These are phyloP conservation scores for Alternaria sp. DNA, from an alignment of 2,329 filamentous ascomycete species.

Conservation along the genomic window DNA sequence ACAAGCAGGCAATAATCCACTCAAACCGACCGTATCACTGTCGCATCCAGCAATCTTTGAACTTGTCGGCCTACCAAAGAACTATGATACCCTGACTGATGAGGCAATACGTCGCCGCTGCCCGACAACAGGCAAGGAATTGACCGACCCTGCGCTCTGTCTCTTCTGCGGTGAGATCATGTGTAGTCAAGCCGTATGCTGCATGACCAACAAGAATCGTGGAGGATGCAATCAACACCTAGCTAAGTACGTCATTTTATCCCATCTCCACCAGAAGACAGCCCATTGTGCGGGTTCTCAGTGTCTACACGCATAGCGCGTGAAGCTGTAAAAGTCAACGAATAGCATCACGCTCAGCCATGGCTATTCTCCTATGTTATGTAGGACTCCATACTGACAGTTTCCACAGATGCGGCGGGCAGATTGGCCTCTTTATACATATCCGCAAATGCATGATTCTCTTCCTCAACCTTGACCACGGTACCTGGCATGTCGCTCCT, in stretches of 20 bases:
- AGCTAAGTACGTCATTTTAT: slow-evolving; percentile 69
- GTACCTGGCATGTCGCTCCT: slow-evolving; percentile 85
- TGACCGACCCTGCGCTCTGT: slow-evolving; percentile 90
- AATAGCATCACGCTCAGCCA: neutral
- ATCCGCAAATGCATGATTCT: slow-evolving; percentile 95
- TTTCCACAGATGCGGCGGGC: slow-evolving; percentile 76
- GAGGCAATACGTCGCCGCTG: slow-evolving; percentile 86
- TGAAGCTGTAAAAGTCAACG: neutral
- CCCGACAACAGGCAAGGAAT: slow-evolving; percentile 88
- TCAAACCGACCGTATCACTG: slow-evolving; percentile 57
- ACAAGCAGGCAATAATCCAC: slow-evolving; percentile 53
- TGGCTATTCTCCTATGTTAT: slow-evolving; percentile 20
- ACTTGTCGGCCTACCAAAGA: slow-evolving; percentile 88
- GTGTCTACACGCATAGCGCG: too few species aligned
- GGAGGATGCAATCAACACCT: slow-evolving; percentile 86
- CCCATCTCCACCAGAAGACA: too few species aligned
- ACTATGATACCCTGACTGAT: slow-evolving; percentile 91
- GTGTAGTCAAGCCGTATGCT: slow-evolving; percentile 93
- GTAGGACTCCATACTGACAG: slow-evolving; percentile 7
- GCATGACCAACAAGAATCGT: slow-evolving; percentile 70
- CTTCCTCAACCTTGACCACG: slow-evolving; percentile 82
- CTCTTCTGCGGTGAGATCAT: slow-evolving; percentile 97
- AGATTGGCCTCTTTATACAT: slow-evolving; percentile 94
- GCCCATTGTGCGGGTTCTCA: too few species aligned
- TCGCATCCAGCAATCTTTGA: slow-evolving; percentile 94